phyloP scores from a whole-genome alignment of 2,329 filamentous ascomycete species.

The Metarhizium robertsii region DNA sequence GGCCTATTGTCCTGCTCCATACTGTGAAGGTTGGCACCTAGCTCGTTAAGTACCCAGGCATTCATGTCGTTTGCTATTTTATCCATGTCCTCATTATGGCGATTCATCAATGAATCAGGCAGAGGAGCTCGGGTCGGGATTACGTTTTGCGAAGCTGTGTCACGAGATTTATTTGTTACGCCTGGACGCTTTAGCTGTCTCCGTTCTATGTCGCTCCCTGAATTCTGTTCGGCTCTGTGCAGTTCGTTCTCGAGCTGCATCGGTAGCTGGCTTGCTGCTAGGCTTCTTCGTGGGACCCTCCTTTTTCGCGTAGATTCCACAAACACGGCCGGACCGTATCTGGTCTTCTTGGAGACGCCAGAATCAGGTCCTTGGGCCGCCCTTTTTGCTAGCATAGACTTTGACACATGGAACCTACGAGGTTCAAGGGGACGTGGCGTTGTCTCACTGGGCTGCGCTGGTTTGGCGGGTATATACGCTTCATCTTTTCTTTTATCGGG shows the following conservation, averaged over 20 bases:
- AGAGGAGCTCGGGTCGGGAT: constrained; percentile 18
- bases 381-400: constrained; percentile 29
- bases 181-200: constrained; percentile 26
- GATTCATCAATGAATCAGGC: constrained; percentile 22
- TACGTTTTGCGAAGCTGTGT: constrained; percentile 12
- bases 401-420: constrained; percentile 48
- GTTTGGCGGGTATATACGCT: not conserved
- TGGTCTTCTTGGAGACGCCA: constrained; percentile 28
- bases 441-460: not conserved
- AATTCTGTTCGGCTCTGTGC: not conserved
- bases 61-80: constrained; percentile 47
- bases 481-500: constrained; percentile 8
- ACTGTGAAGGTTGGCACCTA: constrained; percentile 41
- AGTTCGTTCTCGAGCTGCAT: not conserved
- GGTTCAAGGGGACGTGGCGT: constrained; percentile 22
- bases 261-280: constrained; percentile 10
- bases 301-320: constrained; percentile 41
- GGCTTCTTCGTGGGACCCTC: constrained; percentile 14
- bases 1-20: constrained; percentile 32
- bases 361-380: constrained; percentile 12
- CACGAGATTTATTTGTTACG: constrained; percentile 13
- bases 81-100: constrained; percentile 35
- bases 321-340: constrained; percentile 40
- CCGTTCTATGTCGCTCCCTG: constrained; percentile 9
- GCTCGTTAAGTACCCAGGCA: constrained; percentile 48